A percentile compares a stretch with the other conserved stretches of the same genome.
These are phyloP conservation scores for Agarophyton chilense DNA, from an alignment of 23 red algal species.

Conservation along the genomic window DNA sequence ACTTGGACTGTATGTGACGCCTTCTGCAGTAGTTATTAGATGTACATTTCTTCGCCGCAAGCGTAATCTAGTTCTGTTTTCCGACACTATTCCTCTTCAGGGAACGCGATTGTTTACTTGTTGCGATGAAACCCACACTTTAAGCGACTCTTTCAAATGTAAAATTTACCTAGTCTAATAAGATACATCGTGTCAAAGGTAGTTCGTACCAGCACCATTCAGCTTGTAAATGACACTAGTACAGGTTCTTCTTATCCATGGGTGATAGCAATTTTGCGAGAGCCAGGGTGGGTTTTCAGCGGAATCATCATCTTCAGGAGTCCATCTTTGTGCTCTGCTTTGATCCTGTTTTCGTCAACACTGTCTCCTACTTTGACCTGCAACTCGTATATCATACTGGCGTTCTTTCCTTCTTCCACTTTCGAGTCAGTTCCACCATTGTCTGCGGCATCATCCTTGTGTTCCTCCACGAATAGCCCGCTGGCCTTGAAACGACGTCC, in stretches of 20 bases:
- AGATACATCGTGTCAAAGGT: too few species aligned
- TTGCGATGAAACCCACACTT: too few species aligned
- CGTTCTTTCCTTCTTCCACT: background rate
- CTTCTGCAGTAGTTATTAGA: too few species aligned
- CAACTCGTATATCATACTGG: background rate
- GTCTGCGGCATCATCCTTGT: background rate
- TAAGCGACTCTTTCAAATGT: too few species aligned
- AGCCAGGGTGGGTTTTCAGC: background rate
- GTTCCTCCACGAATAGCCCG: background rate
- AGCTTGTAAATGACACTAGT: too few species aligned
- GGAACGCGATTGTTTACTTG: too few species aligned
- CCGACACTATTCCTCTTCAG: too few species aligned
- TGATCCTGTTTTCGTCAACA: background rate
- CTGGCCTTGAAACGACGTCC: constrained; percentile 7
- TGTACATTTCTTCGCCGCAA: too few species aligned
- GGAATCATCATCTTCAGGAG: background rate
- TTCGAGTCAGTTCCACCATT: background rate
- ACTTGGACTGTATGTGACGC: too few species aligned
- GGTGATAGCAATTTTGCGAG: constrained; percentile 16
- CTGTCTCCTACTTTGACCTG: background rate
- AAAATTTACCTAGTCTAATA: too few species aligned
- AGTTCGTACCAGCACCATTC: too few species aligned
- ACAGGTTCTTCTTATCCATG: background rate
- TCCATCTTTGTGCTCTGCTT: background rate
- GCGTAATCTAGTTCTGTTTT: too few species aligned